A percentile compares a stretch with the other conserved stretches of the same genome.
Evolutionary conservation across 1,284 basidiomycete genomes (phyloP).

Genomic region (Papiliotrema flavescens): DNA sequence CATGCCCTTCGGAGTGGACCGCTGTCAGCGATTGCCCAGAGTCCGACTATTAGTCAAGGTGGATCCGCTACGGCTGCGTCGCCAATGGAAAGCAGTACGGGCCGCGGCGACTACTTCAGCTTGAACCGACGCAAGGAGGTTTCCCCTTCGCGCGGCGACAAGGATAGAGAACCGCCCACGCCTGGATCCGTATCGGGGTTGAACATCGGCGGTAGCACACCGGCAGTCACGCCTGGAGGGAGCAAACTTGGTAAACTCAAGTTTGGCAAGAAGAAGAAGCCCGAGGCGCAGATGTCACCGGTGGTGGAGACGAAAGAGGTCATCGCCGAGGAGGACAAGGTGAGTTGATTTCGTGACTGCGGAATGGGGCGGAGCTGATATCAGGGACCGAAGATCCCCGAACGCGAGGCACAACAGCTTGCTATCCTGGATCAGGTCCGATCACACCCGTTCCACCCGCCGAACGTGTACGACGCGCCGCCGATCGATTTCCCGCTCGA

Average conservation of each 20-base stretch:
- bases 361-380: not conserved
- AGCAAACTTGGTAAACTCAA: conserved; percentile 75
- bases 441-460: conserved; percentile 65
- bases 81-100: conserved; percentile 3
- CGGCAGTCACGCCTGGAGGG: conserved; percentile 50
- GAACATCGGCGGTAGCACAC: not conserved
- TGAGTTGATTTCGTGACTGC: not conserved
- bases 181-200: conserved; percentile 4
- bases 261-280: conserved; percentile 52
- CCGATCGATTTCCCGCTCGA: conserved; percentile 60
- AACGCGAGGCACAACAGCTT: conserved; percentile 47
- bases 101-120: conserved; percentile 44
- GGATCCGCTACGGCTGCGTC: not conserved
- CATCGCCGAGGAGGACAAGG: conserved; percentile 26
- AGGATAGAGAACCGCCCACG: conserved; percentile 10
- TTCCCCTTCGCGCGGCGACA: conserved; percentile 15
- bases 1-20: conserved; percentile 16
- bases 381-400: conserved; percentile 33
- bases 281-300: conserved; percentile 42
- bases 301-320: conserved; percentile 31
- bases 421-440: conserved; percentile 62
- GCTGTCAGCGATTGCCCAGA: conserved; percentile 17
- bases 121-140: conserved; percentile 13
- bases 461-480: conserved; percentile 69
- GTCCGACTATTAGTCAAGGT: conserved; percentile 1